phyloP scores from a whole-genome alignment of 345 rosid genomes.

The Firmiana major region DNA sequence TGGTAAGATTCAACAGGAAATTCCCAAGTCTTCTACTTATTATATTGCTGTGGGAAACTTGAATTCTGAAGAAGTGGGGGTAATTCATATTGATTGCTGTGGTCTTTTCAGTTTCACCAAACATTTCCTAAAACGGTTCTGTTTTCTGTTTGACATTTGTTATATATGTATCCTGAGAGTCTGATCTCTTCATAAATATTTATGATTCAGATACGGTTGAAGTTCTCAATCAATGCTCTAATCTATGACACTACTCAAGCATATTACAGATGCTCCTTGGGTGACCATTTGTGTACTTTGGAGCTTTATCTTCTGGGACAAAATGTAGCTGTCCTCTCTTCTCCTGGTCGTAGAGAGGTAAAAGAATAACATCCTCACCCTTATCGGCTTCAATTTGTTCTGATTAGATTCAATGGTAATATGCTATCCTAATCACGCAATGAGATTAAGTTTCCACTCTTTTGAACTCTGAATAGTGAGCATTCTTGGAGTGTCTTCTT shows the following conservation, averaged over 20 bases:
- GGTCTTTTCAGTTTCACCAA: background rate
- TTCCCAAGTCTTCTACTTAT: slow-evolving; percentile 34
- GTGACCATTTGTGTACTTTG: slow-evolving; percentile 29
- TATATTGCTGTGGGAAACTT: slow-evolving; percentile 50
- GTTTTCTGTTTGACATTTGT: background rate
- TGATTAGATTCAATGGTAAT: background rate
- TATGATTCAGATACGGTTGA: slow-evolving; percentile 43
- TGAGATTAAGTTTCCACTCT: background rate
- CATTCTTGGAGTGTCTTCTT: background rate
- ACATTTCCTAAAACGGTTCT: background rate
- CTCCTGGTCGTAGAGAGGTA: slow-evolving; percentile 46
- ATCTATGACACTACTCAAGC: slow-evolving; percentile 42
- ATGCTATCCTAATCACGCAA: background rate
- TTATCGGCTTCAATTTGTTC: background rate
- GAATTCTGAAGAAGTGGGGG: slow-evolving; percentile 53
- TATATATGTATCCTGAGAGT: background rate
- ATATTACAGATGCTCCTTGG: slow-evolving; percentile 38
- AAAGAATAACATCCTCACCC: background rate
- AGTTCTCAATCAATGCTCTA: slow-evolving; percentile 34
- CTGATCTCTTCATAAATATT: background rate
- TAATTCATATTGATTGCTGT: slow-evolving; percentile 14
- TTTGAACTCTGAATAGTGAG: background rate
- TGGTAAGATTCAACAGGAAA: slow-evolving; percentile 46
- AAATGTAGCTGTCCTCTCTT: slow-evolving; percentile 41
- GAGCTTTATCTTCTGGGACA: slow-evolving; percentile 26